Conservation (phyloP, 208 protist genomes). For the Leishmania tropica region DNA sequence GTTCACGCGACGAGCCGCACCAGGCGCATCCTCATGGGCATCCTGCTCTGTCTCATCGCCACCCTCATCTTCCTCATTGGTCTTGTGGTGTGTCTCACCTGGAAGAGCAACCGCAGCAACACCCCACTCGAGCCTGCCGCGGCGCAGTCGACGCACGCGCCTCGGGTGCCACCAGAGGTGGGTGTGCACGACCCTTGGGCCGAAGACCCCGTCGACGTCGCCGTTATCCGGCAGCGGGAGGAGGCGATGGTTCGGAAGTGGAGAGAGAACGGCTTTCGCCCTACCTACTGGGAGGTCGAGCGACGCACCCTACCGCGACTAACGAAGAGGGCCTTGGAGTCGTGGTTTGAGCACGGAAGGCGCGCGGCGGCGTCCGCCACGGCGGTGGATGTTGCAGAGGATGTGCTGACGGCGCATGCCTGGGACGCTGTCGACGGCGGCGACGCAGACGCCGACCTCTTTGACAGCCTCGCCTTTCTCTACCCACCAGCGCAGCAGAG, state of each 20-base stretch:
- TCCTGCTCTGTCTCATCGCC: neutral
- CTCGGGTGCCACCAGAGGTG: neutral
- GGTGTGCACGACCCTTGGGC: neutral
- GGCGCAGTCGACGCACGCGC: neutral
- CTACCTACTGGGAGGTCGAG: conserved; percentile 26
- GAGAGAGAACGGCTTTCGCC: conserved; percentile 6
- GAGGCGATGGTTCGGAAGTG: conserved; percentile 4
- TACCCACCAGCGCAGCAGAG: conserved; percentile 44
- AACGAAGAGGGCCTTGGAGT: conserved; percentile 8
- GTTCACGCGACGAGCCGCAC: neutral
- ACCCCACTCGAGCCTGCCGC: neutral
- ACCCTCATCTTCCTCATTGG: conserved; percentile 3
- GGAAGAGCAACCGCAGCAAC: neutral
- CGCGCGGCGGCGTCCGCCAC: neutral
- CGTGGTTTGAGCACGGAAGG: conserved; percentile 1
- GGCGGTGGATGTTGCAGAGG: conserved; percentile 4
- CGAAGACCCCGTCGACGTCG: neutral
- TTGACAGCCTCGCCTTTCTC: conserved; percentile 36
- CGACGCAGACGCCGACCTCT: conserved; percentile 18
- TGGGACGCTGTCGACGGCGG: neutral
- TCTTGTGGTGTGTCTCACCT: neutral
- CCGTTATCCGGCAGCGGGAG: neutral
- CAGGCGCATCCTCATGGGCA: neutral
- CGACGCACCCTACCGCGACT: conserved; percentile 20
- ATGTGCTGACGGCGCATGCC: conserved; percentile 13